Percentiles rank a stretch among this genome's conserved stretches.
These are phyloP conservation scores for Spergularia bocconei DNA, from an alignment of 148 eudicot species.

Conservation along the genomic window DNA sequence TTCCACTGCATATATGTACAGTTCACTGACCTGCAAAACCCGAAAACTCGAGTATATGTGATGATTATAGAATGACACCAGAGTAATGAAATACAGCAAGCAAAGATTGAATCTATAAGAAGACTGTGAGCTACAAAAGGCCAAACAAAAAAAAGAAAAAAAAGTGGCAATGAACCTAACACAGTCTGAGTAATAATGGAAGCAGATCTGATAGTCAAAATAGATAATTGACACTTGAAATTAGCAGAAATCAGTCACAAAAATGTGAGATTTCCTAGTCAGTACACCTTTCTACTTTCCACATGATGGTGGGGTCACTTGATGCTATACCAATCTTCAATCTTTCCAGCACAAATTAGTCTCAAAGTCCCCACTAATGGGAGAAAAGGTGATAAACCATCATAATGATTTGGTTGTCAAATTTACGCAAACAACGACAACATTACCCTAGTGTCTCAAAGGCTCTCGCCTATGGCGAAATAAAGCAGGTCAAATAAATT, in stretches of 20 bases:
- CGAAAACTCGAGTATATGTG: not conserved
- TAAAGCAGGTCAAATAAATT: not conserved
- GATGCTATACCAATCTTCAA: conserved; percentile 17
- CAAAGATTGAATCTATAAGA: conserved; percentile 7
- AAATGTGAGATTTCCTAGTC: conserved; percentile 16
- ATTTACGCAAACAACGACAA: not conserved
- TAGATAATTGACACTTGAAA: conserved; percentile 9
- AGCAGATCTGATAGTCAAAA: conserved; percentile 29
- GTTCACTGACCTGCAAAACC: conserved; percentile 15
- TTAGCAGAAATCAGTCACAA: conserved; percentile 12
- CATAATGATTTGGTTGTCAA: conserved; percentile 9
- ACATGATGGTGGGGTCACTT: conserved; percentile 25
- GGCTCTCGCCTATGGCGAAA: too few species aligned
- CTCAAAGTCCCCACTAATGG: conserved; percentile 22
- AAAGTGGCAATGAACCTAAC: conserved; percentile 9
- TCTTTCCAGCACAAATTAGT: conserved; percentile 18
- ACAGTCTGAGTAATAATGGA: conserved; percentile 3
- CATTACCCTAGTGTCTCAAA: too few species aligned
- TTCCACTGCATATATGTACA: not conserved
- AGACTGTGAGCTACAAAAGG: not conserved
- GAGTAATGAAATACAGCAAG: not conserved
- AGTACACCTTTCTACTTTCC: conserved; percentile 20
- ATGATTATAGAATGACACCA: not conserved
- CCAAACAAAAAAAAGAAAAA: not conserved
- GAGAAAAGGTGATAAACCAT: not conserved